A percentile compares a stretch with the other conserved stretches of the same genome.
These are phyloP conservation scores for Angophora floribunda DNA, from an alignment of 345 rosid species.

Conservation along the genomic window DNA sequence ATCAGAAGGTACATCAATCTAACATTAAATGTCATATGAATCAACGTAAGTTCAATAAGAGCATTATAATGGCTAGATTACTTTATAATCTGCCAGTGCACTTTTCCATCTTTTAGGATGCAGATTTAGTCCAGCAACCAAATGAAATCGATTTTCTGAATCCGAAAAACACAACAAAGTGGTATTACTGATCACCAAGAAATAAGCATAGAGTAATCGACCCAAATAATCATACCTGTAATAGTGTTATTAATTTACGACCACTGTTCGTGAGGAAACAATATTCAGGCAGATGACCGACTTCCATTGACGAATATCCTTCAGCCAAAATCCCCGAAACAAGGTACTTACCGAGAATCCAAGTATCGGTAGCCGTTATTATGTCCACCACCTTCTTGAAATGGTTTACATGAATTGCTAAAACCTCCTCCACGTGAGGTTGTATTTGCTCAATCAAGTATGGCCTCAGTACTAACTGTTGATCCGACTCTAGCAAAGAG, in stretches of 20 bases:
- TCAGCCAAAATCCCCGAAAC: constrained; percentile 29
- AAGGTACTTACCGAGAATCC: constrained; percentile 51
- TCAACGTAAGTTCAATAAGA: not conserved
- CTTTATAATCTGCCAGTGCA: not conserved
- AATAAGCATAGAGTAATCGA: not conserved
- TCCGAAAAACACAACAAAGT: not conserved
- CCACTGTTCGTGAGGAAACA: constrained; percentile 57
- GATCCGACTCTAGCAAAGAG: constrained; percentile 29
- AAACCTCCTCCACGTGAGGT: constrained; percentile 38
- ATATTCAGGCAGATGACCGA: constrained; percentile 31
- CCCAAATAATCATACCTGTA: constrained; percentile 33
- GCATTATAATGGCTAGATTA: not conserved
- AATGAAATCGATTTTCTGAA: not conserved
- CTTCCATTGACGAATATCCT: constrained; percentile 9
- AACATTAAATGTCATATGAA: not conserved
- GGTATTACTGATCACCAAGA: not conserved
- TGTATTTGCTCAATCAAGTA: constrained; percentile 29
- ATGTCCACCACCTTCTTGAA: constrained; percentile 42
- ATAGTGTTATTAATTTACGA: constrained; percentile 38
- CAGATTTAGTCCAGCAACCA: not conserved
- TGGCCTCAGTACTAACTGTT: constrained; percentile 21
- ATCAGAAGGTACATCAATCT: not conserved
- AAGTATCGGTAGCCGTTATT: constrained; percentile 37
- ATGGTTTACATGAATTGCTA: constrained; percentile 32
- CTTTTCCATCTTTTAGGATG: not conserved